Conservation (phyloP, 2,329 filamentous ascomycete species). For the Neoarthrinium moseri region DNA sequence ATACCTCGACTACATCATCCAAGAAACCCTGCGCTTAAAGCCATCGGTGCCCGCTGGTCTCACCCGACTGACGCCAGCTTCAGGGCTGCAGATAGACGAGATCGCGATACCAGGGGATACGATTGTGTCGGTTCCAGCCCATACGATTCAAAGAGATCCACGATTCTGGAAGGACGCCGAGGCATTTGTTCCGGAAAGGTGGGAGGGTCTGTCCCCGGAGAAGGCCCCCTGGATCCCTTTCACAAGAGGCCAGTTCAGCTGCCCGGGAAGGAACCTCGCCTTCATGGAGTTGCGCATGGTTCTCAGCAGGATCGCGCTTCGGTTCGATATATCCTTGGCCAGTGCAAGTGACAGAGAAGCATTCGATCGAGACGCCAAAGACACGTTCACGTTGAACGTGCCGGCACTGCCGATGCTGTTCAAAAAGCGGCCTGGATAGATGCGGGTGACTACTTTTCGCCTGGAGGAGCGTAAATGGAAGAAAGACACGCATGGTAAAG, state of each 20-base stretch:
- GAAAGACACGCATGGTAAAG: no score
- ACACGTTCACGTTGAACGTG: background rate
- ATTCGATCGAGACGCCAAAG: background rate
- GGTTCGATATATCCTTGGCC: conserved; percentile 7
- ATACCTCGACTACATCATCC: conserved; percentile 37
- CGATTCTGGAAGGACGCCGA: conserved; percentile 13
- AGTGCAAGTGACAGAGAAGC: background rate
- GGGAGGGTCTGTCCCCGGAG: background rate
- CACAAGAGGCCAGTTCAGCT: conserved; percentile 13
- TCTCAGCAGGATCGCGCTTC: conserved; percentile 11
- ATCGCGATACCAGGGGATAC: conserved; percentile 6
- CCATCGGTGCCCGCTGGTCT: conserved; percentile 35
- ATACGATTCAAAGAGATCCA: conserved; percentile 14
- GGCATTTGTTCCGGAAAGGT: conserved; percentile 17
- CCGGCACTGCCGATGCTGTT: background rate
- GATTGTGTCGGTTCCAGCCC: conserved; percentile 1
- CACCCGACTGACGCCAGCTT: conserved; percentile 32
- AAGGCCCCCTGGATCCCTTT: conserved; percentile 15
- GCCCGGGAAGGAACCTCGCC: conserved; percentile 14
- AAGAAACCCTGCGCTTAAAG: conserved; percentile 40
- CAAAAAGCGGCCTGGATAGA: background rate
- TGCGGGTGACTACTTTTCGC: background rate
- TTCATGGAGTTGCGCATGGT: conserved; percentile 16
- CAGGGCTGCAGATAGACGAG: conserved; percentile 22
- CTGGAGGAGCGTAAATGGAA: no score